A percentile compares a stretch with the other conserved stretches of the same genome.
phyloP scores from a whole-genome alignment of 768 basidiomycete species.

The Lentinula boryana region DNA sequence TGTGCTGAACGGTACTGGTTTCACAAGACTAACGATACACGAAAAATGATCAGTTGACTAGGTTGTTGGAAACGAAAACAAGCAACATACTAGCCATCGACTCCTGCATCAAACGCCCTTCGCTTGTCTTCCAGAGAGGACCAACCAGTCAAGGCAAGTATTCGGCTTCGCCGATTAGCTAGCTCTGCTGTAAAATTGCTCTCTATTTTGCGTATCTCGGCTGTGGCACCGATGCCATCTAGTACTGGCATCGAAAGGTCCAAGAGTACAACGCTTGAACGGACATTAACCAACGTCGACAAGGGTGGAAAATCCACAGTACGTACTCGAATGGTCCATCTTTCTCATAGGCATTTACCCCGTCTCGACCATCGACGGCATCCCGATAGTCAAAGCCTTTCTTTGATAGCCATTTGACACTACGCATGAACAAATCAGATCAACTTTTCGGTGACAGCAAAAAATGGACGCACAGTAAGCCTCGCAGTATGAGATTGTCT shows the following conservation, averaged over 20 bases:
- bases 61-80: background rate
- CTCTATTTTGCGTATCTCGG: constrained; percentile 76
- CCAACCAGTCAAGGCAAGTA: constrained; percentile 89
- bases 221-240: constrained; percentile 83
- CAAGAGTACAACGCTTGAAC: constrained; percentile 68
- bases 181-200: constrained; percentile 22
- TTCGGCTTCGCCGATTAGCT: constrained; percentile 34
- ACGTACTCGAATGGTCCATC: constrained; percentile 85
- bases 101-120: constrained; percentile 85
- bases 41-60: background rate
- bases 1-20: constrained; percentile 93
- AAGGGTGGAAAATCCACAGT: background rate
- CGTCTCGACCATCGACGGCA: constrained; percentile 81
- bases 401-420: constrained; percentile 61
- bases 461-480: constrained; percentile 59
- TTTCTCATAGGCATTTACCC: constrained; percentile 66
- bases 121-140: constrained; percentile 91
- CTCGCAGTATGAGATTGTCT: constrained; percentile 83
- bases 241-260: constrained; percentile 94
- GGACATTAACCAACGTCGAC: constrained; percentile 1
- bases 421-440: constrained; percentile 10
- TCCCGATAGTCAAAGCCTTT: constrained; percentile 77
- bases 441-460: constrained; percentile 8
- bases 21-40: constrained; percentile 61
- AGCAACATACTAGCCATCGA: constrained; percentile 87